Evolutionary conservation across 2,329 filamentous ascomycete genomes (phyloP).

Genomic region (Rutstroemia sydowiana): DNA sequence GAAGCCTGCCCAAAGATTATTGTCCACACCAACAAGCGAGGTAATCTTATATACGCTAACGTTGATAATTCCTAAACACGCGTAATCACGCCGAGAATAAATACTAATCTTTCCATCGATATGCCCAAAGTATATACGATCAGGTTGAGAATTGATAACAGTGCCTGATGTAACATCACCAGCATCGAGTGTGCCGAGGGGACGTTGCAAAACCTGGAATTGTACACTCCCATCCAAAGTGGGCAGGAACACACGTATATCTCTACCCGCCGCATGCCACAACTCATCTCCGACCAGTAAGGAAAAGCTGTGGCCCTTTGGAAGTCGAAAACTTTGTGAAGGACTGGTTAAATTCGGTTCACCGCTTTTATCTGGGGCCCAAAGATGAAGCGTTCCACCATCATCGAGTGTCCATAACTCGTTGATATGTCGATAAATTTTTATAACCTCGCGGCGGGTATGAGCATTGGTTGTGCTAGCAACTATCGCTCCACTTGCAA

Average conservation of each 20-base stretch:
- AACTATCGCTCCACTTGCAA: conserved; percentile 63
- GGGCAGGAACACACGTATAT: conserved; percentile 77
- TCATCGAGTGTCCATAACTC: conserved; percentile 95
- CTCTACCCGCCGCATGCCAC: conserved; percentile 83
- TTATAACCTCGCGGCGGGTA: conserved; percentile 69
- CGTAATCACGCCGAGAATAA: conserved; percentile 70
- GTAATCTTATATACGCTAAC: conserved; percentile 96
- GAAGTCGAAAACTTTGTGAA: conserved; percentile 65
- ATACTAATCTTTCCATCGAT: conserved; percentile 89
- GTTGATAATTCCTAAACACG: conserved; percentile 72
- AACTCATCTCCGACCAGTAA: conserved; percentile 77
- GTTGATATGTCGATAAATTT: conserved; percentile 77
- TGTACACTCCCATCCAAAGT: conserved; percentile 58
- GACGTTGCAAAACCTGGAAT: conserved; percentile 68
- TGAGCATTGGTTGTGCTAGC: conserved; percentile 66
- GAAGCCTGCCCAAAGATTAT: conserved; percentile 85
- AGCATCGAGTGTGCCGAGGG: conserved; percentile 62
- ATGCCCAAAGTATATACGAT: conserved; percentile 84
- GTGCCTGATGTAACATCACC: conserved; percentile 86
- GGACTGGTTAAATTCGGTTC: conserved; percentile 70
- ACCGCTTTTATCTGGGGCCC: conserved; percentile 67
- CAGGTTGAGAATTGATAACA: conserved; percentile 64
- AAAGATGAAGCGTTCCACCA: conserved; percentile 76
- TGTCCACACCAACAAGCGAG: conserved; percentile 70
- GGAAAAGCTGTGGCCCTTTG: conserved; percentile 78